phyloP scores from a whole-genome alignment of 768 basidiomycete species.

The Xerocomellus chrysenteron region DNA sequence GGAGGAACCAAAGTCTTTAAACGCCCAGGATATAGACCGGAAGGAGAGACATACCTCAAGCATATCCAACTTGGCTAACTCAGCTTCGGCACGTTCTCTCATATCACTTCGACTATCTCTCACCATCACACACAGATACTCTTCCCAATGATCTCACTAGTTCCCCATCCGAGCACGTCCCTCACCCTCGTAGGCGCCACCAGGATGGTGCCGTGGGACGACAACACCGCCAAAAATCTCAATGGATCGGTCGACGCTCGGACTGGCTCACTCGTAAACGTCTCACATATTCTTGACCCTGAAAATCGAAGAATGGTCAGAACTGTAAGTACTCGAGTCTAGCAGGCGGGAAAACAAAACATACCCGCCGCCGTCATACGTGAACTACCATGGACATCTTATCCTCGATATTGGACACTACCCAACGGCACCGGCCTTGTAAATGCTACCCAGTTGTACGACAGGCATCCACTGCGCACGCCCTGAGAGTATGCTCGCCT shows the following conservation, averaged over 20 bases:
- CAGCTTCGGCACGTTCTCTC: conserved; percentile 26
- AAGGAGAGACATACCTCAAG: conserved; percentile 15
- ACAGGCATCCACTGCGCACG: conserved; percentile 66
- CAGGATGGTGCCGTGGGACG: conserved; percentile 45
- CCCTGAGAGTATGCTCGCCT: conserved; percentile 90
- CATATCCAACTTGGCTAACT: conserved; percentile 22
- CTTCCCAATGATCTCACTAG: conserved; percentile 52
- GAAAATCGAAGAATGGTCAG: background rate
- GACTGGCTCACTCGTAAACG: background rate
- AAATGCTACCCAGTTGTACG: conserved; percentile 54
- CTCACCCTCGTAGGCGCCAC: conserved; percentile 49
- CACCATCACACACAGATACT: conserved; percentile 30
- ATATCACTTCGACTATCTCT: conserved; percentile 18
- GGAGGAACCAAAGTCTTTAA: background rate
- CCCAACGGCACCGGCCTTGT: conserved; percentile 43
- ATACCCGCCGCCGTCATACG: conserved; percentile 25
- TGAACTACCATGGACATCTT: background rate
- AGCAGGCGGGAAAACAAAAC: background rate
- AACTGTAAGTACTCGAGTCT: background rate
- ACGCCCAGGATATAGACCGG: background rate
- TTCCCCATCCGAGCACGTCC: conserved; percentile 66
- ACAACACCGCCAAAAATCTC: conserved; percentile 57
- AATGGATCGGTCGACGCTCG: conserved; percentile 6
- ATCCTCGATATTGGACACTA: background rate
- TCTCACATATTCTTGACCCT: conserved; percentile 7